Percentiles rank a stretch among this genome's conserved stretches.
phyloP scores from a whole-genome alignment of 1,139 yeast species.

The Lodderomyces elongisporus region DNA sequence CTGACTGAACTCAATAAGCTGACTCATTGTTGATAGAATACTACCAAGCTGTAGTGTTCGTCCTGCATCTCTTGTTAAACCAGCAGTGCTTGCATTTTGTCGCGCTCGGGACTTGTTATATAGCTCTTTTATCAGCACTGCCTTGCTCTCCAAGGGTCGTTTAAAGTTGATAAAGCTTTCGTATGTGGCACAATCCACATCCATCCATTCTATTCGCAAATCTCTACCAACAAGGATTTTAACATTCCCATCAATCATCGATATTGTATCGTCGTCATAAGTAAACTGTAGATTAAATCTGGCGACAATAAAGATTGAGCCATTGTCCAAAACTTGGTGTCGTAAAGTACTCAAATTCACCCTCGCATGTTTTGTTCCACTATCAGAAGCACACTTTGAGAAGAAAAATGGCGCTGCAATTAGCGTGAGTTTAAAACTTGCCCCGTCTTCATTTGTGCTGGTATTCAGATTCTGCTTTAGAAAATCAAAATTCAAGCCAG shows the following conservation, averaged over 20 bases:
- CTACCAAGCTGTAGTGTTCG: constrained; percentile 70
- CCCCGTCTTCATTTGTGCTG: constrained; percentile 27
- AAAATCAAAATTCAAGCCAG: constrained; percentile 9
- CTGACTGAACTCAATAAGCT: constrained; percentile 56
- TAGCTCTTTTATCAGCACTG: constrained; percentile 23
- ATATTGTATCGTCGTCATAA: constrained; percentile 66
- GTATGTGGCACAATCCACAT: constrained; percentile 42
- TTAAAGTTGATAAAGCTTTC: constrained; percentile 14
- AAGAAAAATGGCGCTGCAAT: constrained; percentile 66
- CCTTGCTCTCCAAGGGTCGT: constrained; percentile 19
- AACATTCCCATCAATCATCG: constrained; percentile 55
- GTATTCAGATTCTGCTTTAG: constrained; percentile 20
- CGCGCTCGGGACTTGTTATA: constrained; percentile 22
- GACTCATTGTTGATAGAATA: constrained; percentile 64
- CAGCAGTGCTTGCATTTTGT: constrained; percentile 36
- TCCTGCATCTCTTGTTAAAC: constrained; percentile 62
- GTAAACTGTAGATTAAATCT: constrained; percentile 50
- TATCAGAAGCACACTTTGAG: constrained; percentile 48
- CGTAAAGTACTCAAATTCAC: constrained; percentile 59
- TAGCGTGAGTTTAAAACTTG: constrained; percentile 62
- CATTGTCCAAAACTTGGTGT: constrained; percentile 63
- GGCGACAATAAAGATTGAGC: constrained; percentile 59
- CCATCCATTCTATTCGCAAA: constrained; percentile 68
- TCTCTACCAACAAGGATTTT: constrained; percentile 58
- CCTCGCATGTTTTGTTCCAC: constrained; percentile 49